Base-by-base conservation (phyloP, 768 basidiomycete genomes). In the Crassisporium funariophilum region DNA sequence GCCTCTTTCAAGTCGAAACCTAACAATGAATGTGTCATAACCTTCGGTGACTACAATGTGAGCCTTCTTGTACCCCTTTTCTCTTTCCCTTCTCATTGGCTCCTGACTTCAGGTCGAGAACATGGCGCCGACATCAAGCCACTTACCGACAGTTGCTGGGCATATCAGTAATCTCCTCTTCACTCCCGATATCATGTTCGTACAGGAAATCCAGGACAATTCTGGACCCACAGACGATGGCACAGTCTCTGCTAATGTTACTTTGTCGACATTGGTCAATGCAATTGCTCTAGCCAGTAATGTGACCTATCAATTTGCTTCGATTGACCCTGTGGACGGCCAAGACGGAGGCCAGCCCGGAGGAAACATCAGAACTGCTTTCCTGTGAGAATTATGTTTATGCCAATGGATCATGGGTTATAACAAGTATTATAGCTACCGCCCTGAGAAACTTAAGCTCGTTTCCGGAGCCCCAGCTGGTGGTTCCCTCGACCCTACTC, bases 161-260 rank as follows among this genome's bases (percentile, higher is more conserved):
- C 83, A 84, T 52, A 82, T 84, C 41, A 73, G 66, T 9, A 65
- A 68, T 17, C 64, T 67, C 47, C 71, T 85, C 12, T 62, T 66
- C 13, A 69, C 74, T 0, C 82, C 83, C 1, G 81, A 84, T 55
- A 69, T 85, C 43, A 59, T 85, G 51, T 82, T 83, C 59, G 52
- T 85, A 5, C 82, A 85, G 62, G 83, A 85, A 54, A 77, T 85
- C 13, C 80, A 83, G 54, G 81, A 82, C 59, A 76, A 82, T 59
- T 73, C 71, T 2, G 81, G 81, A 4, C 55, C 73, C 2, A 73
- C 61, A 0, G 61, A 83, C 55, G 73, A 83, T 55, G 83, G 82
- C 15, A 71, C 71, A 4, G 78, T 82, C 35, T 66, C 59, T 41
- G 80, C 78, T 7, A 77, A 79, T 58, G 55, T 77, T 45, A 84